A percentile compares a stretch with the other conserved stretches of the same genome.
Conservation (phyloP, 1,284 basidiomycete species). For the Tylopilus sp. region DNA sequence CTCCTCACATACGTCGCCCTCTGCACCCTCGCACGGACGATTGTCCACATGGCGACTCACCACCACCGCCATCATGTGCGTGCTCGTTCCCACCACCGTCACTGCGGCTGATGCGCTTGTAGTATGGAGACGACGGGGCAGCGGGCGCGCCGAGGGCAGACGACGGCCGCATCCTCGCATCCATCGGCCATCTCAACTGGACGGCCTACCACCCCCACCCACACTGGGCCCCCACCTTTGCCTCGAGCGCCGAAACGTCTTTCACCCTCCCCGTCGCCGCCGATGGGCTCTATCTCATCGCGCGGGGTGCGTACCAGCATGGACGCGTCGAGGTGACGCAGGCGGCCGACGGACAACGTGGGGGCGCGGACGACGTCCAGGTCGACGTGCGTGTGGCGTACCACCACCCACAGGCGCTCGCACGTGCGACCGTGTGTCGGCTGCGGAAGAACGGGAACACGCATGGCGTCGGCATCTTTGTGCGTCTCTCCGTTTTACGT, state of each 20-base stretch:
- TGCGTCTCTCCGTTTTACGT: conserved; percentile 13
- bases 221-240: conserved; percentile 19
- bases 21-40: not conserved
- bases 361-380: conserved; percentile 21
- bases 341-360: conserved; percentile 9
- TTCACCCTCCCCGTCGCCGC: conserved; percentile 40
- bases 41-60: conserved; percentile 17
- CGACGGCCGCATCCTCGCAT: conserved; percentile 18
- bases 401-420: conserved; percentile 23
- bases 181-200: conserved; percentile 18
- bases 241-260: conserved; percentile 20
- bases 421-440: conserved; percentile 35
- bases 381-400: conserved; percentile 39
- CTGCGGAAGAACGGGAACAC: conserved; percentile 30
- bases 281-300: conserved; percentile 37
- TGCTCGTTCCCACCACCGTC: too few relatives aligned
- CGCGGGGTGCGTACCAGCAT: conserved; percentile 33
- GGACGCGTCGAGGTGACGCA: conserved; percentile 33
- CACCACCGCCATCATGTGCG: not conserved
- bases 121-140: not conserved
- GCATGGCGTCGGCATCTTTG: conserved; percentile 44
- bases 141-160: conserved; percentile 4
- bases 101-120: not conserved
- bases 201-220: conserved; percentile 10
- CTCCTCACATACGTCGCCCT: conserved; percentile 23